Conservation (phyloP, 2,329 filamentous ascomycete species). For the Colletotrichum sp. region DNA sequence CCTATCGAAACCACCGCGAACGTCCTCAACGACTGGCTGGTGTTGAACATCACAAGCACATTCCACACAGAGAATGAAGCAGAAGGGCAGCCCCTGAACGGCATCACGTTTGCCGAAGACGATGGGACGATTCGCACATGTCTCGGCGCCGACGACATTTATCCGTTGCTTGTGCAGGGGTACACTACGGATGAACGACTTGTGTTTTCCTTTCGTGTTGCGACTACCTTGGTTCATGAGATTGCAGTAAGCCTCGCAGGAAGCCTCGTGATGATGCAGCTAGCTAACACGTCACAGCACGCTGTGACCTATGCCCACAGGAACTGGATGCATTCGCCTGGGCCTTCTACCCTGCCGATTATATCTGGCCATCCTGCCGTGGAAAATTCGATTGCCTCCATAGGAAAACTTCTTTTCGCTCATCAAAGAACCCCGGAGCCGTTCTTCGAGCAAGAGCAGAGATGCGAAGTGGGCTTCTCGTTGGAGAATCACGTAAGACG, state of each 20-base stretch:
- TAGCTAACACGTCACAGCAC: not conserved
- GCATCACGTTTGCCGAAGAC: not conserved
- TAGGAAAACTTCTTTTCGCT: not conserved
- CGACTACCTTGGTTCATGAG: constrained; percentile 30
- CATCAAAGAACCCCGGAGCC: constrained; percentile 17
- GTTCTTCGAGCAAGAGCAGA: constrained; percentile 27
- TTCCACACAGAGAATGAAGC: not conserved
- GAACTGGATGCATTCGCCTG: not conserved
- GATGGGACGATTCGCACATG: not conserved
- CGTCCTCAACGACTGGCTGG: not conserved
- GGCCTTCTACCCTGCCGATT: not conserved
- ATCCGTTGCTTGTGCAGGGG: constrained; percentile 25
- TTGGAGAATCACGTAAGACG: constrained; percentile 25
- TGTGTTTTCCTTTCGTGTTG: constrained; percentile 24
- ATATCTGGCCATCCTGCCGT: not conserved
- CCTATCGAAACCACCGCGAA: not conserved
- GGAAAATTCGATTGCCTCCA: not conserved
- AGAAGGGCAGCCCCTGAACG: not conserved
- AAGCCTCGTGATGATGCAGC: not conserved
- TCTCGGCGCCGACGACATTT: constrained; percentile 25
- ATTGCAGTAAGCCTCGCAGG: constrained; percentile 27
- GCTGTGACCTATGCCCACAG: not conserved
- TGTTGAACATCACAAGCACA: not conserved
- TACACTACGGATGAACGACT: constrained; percentile 29
- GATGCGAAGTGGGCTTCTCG: constrained; percentile 27